A percentile compares a stretch with the other conserved stretches of the same genome.
Evolutionary conservation across 768 basidiomycete species (phyloP).

Genomic region (Cyclocybe aegerita): DNA sequence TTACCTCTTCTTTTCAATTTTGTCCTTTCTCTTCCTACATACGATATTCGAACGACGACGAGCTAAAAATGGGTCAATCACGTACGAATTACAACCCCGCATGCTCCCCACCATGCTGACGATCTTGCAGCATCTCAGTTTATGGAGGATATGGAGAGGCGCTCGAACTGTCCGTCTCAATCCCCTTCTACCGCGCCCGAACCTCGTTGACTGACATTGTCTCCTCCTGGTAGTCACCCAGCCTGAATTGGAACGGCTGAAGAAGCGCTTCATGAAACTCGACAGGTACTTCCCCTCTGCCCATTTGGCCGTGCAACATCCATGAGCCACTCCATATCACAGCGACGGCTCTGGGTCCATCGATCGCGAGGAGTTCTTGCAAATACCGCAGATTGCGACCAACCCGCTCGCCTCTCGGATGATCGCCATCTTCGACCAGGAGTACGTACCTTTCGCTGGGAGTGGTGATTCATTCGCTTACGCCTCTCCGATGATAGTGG

Average conservation of each 20-base stretch:
- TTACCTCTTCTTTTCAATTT: not conserved
- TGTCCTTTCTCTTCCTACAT: not conserved
- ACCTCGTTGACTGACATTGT: constrained; percentile 1
- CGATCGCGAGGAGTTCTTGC: constrained; percentile 97
- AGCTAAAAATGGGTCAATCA: constrained; percentile 72
- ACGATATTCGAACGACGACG: not conserved
- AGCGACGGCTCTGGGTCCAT: constrained; percentile 98
- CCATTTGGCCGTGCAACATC: not conserved
- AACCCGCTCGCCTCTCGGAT: constrained; percentile 95
- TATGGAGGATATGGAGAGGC: constrained; percentile 97
- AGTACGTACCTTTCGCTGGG: constrained; percentile 58
- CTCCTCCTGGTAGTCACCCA: constrained; percentile 72
- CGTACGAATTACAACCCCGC: constrained; percentile 43
- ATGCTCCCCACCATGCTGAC: constrained; percentile 1
- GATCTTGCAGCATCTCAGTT: constrained; percentile 75
- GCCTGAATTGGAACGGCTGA: constrained; percentile 89
- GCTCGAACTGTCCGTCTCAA: constrained; percentile 88
- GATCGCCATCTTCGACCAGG: constrained; percentile 99
- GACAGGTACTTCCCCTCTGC: constrained; percentile 58
- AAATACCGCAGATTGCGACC: constrained; percentile 98
- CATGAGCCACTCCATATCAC: constrained; percentile 3
- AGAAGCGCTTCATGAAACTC: constrained; percentile 99
- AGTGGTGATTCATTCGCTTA: not conserved
- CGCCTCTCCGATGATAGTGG: constrained; percentile 53
- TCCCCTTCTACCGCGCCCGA: constrained; percentile 11